Base-by-base conservation (phyloP, 371 early-diverging fungal species). In the Umbelopsis sp. region DNA sequence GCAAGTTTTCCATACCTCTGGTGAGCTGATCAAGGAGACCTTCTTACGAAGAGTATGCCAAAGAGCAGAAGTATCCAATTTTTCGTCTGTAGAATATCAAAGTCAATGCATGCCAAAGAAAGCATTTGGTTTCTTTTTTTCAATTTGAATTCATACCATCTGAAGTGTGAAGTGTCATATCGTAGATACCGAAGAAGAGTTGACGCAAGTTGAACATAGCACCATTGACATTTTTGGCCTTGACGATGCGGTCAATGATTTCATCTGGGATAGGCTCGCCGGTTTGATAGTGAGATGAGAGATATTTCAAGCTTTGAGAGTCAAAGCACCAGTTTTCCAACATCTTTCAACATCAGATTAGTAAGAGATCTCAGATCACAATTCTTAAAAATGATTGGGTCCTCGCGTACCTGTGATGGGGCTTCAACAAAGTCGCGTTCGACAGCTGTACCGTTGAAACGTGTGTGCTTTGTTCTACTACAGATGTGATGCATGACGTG, bases 391-490 rank as follows among this genome's bases (percentile, higher is more conserved):
- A 22, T 22, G 22, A 22, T 22, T 22, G 22, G 22, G 22, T 22
- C 12, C 12, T 35, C n/a, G 32, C 38, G 53, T 77, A 80, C 80
- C 67, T 95, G 95, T 32, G 93, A 92, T 25, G 96, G 96, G 9
- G 93, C 92, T 82, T 96, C 96, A n/a, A 96, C 92, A 77, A 96
- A 96, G 73, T 96, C 96, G 69, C 89, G 82, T 76, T 95, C 91
- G 63, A 92, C 92, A 69, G 79, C 75, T 5, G 91, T 91, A 63
- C 94, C 94, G 46, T 93, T 93, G 85, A 94, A 91, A 24, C 90
- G 75, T 8, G 87, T 78, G 76, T 81, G 90, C 69, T 88, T 87
- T 44, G 92, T 93, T 24, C 82, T 74, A 32, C 91, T 87, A 81
- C 92, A 92, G 38, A 94, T 82, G 66, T 89, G 82, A 74, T 96